A percentile compares a stretch with the other conserved stretches of the same genome.
Evolutionary conservation across 2,329 filamentous ascomycete species (phyloP).

Genomic region (Colletotrichum eleusines): DNA sequence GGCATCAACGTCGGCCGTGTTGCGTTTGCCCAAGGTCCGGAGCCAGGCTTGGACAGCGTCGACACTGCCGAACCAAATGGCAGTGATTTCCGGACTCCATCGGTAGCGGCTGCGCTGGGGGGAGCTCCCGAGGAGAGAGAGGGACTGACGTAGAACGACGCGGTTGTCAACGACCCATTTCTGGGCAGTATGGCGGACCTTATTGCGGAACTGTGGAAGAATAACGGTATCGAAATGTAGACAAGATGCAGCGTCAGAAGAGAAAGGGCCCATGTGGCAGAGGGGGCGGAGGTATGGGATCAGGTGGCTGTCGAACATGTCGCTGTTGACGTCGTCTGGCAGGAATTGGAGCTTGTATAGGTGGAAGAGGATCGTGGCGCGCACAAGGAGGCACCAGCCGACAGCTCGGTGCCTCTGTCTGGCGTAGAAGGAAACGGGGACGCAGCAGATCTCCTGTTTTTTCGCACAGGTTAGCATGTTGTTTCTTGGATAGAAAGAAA

Average conservation of each 20-base stretch:
- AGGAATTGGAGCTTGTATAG: background rate
- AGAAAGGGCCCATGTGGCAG: slow-evolving; percentile 12
- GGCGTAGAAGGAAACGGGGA: slow-evolving; percentile 3
- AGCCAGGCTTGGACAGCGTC: background rate
- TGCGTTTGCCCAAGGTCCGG: slow-evolving; percentile 7
- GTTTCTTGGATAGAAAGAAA: too few relatives aligned
- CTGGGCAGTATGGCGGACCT: slow-evolving; percentile 4
- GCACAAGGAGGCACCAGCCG: slow-evolving; percentile 7
- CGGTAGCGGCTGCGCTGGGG: background rate
- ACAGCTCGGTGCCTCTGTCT: background rate
- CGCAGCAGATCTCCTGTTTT: slow-evolving; percentile 12
- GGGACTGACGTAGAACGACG: background rate
- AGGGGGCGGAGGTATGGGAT: slow-evolving; percentile 4
- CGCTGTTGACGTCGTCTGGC: background rate
- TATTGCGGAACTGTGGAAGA: background rate
- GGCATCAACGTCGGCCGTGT: slow-evolving; percentile 3
- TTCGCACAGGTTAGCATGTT: too few relatives aligned
- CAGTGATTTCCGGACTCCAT: slow-evolving; percentile 6
- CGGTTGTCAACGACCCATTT: slow-evolving; percentile 10
- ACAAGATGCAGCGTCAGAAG: background rate
- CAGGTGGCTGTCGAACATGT: background rate
- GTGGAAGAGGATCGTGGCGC: slow-evolving; percentile 5
- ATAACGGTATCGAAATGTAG: background rate
- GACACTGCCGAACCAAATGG: background rate
- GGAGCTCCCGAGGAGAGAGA: too few relatives aligned